Percentiles rank a stretch among this genome's conserved stretches.
These are phyloP conservation scores for Russula foetens DNA, from an alignment of 768 basidiomycete genomes.

Conservation along the genomic window DNA sequence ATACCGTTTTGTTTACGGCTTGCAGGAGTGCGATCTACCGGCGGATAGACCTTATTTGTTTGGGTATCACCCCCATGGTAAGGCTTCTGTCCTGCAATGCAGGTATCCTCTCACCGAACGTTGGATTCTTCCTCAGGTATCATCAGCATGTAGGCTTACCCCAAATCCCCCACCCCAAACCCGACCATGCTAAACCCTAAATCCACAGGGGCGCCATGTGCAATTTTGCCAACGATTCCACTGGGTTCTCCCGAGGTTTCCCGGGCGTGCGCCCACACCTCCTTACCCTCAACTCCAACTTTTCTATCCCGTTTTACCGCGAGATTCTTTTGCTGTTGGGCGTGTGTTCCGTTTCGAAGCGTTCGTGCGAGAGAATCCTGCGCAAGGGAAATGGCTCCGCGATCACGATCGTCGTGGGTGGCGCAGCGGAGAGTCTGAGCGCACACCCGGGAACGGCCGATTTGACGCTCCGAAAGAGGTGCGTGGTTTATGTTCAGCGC, in stretches of 20 bases:
- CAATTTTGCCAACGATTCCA: constrained; percentile 97
- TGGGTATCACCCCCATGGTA: constrained; percentile 97
- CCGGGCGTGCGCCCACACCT: constrained; percentile 92
- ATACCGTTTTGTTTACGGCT: neutral
- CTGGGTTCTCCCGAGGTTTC: constrained; percentile 82
- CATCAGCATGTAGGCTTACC: constrained; percentile 79
- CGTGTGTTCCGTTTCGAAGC: constrained; percentile 86
- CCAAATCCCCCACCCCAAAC: neutral
- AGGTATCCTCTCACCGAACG: neutral
- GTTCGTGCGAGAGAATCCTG: constrained; percentile 85
- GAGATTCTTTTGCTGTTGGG: constrained; percentile 84
- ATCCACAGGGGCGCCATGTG: constrained; percentile 76
- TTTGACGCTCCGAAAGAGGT: constrained; percentile 70
- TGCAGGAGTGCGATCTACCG: constrained; percentile 82
- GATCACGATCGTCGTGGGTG: constrained; percentile 94
- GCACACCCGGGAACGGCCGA: constrained; percentile 98
- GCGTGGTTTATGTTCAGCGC: constrained; percentile 19
- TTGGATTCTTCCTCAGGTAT: constrained; percentile 51
- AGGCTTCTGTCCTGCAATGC: constrained; percentile 20
- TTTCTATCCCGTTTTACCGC: constrained; percentile 87
- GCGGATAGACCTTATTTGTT: constrained; percentile 92
- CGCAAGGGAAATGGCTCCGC: constrained; percentile 38
- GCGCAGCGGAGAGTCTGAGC: constrained; percentile 88
- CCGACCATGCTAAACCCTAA: neutral
- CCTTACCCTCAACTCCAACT: constrained; percentile 84